phyloP scores from a whole-genome alignment of 495 filamentous ascomycete genomes.

The Penicillium crystallinum region DNA sequence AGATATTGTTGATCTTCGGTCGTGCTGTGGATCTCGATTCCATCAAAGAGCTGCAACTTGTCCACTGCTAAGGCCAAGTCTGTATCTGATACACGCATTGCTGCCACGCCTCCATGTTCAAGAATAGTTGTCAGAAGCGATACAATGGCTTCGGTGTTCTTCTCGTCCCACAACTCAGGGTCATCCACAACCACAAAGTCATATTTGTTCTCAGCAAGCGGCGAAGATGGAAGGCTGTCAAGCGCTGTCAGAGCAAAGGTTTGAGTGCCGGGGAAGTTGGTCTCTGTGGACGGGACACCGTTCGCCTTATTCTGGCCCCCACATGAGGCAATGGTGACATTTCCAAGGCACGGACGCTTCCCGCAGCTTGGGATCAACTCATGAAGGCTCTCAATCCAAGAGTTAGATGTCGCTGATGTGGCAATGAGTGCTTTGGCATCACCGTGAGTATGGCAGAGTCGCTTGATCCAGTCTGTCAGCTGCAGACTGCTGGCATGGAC shows the following conservation, averaged over 20 bases:
- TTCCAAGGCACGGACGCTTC: constrained; percentile 10
- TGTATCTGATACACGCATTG: constrained; percentile 5
- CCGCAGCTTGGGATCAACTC: background rate
- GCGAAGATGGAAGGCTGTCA: constrained; percentile 5
- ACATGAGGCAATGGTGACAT: constrained; percentile 11
- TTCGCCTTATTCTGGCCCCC: background rate
- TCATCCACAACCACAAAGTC: constrained; percentile 15
- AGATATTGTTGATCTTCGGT: constrained; percentile 11
- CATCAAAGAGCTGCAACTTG: constrained; percentile 2
- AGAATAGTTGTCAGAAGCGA: constrained; percentile 4
- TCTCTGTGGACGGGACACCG: background rate
- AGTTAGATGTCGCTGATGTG: constrained; percentile 1
- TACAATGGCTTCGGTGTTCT: background rate
- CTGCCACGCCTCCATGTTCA: constrained; percentile 8
- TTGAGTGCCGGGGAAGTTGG: background rate
- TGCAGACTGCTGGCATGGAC: constrained; percentile 7
- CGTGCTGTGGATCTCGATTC: constrained; percentile 8
- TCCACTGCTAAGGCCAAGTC: background rate
- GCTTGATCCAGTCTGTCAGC: constrained; percentile 15
- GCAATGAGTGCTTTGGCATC: constrained; percentile 10
- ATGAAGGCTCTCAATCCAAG: constrained; percentile 5
- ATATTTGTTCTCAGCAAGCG: constrained; percentile 5
- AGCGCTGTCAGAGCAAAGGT: constrained; percentile 1
- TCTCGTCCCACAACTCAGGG: constrained; percentile 2
- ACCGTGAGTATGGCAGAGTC: constrained; percentile 16